Evolutionary conservation across 768 basidiomycete genomes (phyloP), one percentile per base, ranked within the genome.

Genomic region (Porphyrellus cyaneotinctus): DNA sequence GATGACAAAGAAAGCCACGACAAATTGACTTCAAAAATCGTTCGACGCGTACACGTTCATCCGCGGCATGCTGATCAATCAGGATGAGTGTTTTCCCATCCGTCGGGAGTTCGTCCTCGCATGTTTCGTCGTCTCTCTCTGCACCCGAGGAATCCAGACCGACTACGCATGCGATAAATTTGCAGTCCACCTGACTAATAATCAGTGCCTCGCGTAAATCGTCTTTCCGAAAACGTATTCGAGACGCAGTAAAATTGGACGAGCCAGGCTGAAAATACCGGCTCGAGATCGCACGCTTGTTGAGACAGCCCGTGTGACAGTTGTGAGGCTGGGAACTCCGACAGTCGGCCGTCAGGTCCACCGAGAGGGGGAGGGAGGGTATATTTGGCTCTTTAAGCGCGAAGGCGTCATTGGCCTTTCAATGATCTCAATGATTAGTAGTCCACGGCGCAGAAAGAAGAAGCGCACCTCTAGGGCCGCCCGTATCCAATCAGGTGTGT

Each of bases 41-140:
- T 71, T 99, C 97, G 53, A 98, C 91, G 20, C 95, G 84, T 41
- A 97, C 74, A 20, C 97, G 84, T 70, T 99, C 97, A 65, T 97
- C 92, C n/a, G 95, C 95, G 13, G 97, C 97, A 66, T 99, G 97
- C 68, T 99, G 97, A 73, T 99, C 97, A 43, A 99, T 78, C 47
- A 98, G 77, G 30, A 95, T 75, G 28, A 98, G 78, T 2, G 71
- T 64, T 49, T 58, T 59, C 41, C 52, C 57, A 36, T 37, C 58
- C 26, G 67, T 58, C 43, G 58, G 58, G 23, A 7, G 17, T 8
- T 18, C 46, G 41, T 53, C 54, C 38, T 69, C 58, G 44, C 50
- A 49, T 36, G 53, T 31, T 50, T 51, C 56, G 35, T 53, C 36
- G 41, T 52, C 61, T 35, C 37, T 52, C 36, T 59, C 59, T 51